These are phyloP conservation scores for Penicillium frequentans DNA, from an alignment of 2,329 filamentous ascomycete genomes.

Conservation along the genomic window DNA sequence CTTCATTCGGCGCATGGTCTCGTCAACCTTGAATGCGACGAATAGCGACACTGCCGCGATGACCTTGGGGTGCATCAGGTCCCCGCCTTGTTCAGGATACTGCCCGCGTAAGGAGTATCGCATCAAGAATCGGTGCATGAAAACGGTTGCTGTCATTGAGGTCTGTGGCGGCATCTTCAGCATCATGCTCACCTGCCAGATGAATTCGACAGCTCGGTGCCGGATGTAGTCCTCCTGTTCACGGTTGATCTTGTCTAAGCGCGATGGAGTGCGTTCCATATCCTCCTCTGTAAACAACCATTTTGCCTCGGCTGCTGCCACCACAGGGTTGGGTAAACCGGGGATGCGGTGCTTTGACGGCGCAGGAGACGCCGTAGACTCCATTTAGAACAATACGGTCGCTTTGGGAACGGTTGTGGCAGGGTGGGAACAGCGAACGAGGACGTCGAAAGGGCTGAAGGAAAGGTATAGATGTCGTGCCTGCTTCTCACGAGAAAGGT, in stretches of 20 bases:
- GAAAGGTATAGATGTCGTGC: not conserved
- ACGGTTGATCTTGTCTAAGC: conserved; percentile 75
- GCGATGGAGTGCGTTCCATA: conserved; percentile 76
- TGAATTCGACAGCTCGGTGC: conserved; percentile 94
- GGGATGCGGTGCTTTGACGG: conserved; percentile 32
- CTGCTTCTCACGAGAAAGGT: not conserved
- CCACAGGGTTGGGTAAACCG: conserved; percentile 47
- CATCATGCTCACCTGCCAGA: conserved; percentile 77
- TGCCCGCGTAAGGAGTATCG: conserved; percentile 70
- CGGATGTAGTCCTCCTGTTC: conserved; percentile 77
- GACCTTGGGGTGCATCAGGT: conserved; percentile 82
- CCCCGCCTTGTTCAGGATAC: conserved; percentile 62
- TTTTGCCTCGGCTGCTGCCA: conserved; percentile 64
- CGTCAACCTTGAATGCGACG: conserved; percentile 94
- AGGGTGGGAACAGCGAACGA: not conserved
- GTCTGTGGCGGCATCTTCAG: conserved; percentile 51
- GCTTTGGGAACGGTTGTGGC: not conserved
- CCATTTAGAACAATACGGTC: conserved; percentile 21
- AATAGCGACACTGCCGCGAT: conserved; percentile 91
- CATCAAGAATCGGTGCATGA: conserved; percentile 97
- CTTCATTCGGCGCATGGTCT: conserved; percentile 93
- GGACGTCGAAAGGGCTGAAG: not conserved
- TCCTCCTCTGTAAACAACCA: conserved; percentile 90
- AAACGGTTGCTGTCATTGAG: conserved; percentile 85
- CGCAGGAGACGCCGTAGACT: conserved; percentile 27